phyloP scores from a whole-genome alignment of 306 rosid species.

The Lathyrus aphaca region DNA sequence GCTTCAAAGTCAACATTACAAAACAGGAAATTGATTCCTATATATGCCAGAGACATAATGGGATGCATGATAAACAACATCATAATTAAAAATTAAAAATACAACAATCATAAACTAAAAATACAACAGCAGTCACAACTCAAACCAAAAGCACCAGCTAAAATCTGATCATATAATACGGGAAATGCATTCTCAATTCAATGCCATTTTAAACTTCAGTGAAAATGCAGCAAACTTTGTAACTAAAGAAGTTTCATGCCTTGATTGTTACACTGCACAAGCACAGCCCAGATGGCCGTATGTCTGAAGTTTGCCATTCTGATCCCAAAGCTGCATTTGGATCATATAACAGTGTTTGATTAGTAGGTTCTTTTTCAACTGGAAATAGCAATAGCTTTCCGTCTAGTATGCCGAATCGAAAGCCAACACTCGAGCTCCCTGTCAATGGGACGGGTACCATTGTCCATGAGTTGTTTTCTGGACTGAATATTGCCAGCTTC shows the following conservation, averaged over 20 bases:
- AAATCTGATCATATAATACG: constrained; percentile 8
- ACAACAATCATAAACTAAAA: background rate
- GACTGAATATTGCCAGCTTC: constrained; percentile 68
- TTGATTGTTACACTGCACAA: constrained; percentile 79
- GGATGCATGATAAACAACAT: constrained; percentile 11
- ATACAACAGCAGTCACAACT: background rate
- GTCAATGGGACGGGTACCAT: constrained; percentile 78
- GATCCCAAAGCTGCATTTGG: constrained; percentile 81
- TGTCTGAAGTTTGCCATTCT: constrained; percentile 80
- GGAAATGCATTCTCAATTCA: constrained; percentile 5
- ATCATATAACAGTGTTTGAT: constrained; percentile 72
- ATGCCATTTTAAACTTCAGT: constrained; percentile 1
- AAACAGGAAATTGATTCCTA: constrained; percentile 14
- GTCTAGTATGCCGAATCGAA: constrained; percentile 71
- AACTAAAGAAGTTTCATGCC: constrained; percentile 52
- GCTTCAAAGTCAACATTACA: constrained; percentile 21
- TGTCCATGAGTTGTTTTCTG: constrained; percentile 82
- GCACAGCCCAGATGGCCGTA: constrained; percentile 80
- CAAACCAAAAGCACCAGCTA: constrained; percentile 27
- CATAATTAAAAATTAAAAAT: background rate
- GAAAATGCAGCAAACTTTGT: constrained; percentile 25
- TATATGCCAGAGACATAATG: background rate
- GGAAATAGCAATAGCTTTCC: constrained; percentile 75
- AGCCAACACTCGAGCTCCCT: constrained; percentile 73
- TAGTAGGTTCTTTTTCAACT: constrained; percentile 51